phyloP scores from a whole-genome alignment of 306 rosid genomes.

The Citrullus mucosospermus region DNA sequence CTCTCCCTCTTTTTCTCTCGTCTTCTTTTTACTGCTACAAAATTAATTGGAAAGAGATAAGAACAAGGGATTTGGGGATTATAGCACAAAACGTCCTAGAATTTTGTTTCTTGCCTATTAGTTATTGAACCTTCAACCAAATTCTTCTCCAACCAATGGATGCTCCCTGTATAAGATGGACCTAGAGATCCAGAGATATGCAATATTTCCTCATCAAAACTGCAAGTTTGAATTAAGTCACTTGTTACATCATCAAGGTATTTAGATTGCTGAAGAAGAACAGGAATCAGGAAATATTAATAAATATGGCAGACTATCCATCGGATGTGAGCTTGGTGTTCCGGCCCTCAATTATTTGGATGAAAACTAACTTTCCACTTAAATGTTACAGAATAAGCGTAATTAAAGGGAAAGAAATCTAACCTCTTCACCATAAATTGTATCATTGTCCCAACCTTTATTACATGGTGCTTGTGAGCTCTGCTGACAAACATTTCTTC shows the following conservation, averaged over 20 bases:
- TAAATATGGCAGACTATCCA: neutral
- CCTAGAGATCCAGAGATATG: constrained; percentile 56
- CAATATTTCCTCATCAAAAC: constrained; percentile 68
- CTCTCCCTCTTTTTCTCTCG: constrained; percentile 28
- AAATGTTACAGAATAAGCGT: neutral
- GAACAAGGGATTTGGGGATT: neutral
- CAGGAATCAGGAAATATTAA: neutral
- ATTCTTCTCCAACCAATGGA: constrained; percentile 52
- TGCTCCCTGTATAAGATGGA: constrained; percentile 61
- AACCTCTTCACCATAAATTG: constrained; percentile 76
- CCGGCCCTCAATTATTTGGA: neutral
- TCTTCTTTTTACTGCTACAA: constrained; percentile 34
- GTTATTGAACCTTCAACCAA: constrained; percentile 22
- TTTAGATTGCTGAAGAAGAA: neutral
- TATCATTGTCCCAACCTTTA: constrained; percentile 62
- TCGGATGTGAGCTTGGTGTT: neutral
- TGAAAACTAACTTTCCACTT: neutral
- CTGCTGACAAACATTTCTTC: constrained; percentile 52
- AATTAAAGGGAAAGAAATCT: constrained; percentile 8
- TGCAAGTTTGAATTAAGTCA: constrained; percentile 26
- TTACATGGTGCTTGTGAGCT: constrained; percentile 56
- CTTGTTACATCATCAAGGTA: neutral
- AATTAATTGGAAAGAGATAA: neutral
- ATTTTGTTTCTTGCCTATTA: constrained; percentile 28
- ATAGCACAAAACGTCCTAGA: neutral